These are phyloP conservation scores for Alternaria hordeiaustralica DNA, from an alignment of 2,329 filamentous ascomycete genomes.

Conservation along the genomic window DNA sequence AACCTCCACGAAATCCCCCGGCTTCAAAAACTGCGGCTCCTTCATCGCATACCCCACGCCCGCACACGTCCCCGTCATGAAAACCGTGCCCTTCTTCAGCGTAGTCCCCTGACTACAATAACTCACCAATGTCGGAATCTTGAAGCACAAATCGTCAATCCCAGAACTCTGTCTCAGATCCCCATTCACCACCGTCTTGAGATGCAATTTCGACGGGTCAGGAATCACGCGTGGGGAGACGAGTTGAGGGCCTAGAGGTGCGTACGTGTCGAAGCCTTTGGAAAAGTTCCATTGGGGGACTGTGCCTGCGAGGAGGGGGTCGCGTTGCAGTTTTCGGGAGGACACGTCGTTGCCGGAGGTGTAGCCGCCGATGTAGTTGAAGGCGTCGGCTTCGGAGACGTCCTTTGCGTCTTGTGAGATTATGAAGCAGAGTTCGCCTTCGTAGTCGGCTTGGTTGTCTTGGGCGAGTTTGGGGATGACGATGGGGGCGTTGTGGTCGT, in stretches of 20 bases:
- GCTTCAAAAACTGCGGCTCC: conserved; percentile 44
- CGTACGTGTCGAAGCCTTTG: conserved; percentile 64
- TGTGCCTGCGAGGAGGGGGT: conserved; percentile 56
- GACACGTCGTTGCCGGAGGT: conserved; percentile 63
- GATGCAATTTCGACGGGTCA: conserved; percentile 52
- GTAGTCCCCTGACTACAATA: conserved; percentile 56
- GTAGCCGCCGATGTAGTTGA: conserved; percentile 61
- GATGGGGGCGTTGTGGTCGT: conserved; percentile 52
- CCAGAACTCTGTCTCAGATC: conserved; percentile 56
- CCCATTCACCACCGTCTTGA: conserved; percentile 59
- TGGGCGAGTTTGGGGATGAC: conserved; percentile 58
- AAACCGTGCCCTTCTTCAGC: conserved; percentile 56
- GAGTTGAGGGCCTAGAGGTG: conserved; percentile 60
- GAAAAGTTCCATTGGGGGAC: conserved; percentile 65
- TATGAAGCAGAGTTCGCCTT: conserved; percentile 53
- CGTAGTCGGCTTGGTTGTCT: conserved; percentile 55
- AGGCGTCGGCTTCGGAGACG: conserved; percentile 53
- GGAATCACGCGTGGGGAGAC: conserved; percentile 53
- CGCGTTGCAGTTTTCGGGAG: conserved; percentile 59
- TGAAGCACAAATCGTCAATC: conserved; percentile 58
- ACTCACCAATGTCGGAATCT: conserved; percentile 53
- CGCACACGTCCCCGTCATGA: conserved; percentile 58
- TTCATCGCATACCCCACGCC: conserved; percentile 53
- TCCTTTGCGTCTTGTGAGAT: conserved; percentile 61
- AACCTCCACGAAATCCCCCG: conserved; percentile 44